phyloP scores from a whole-genome alignment of 805 yeast species.

The Yarrowia phangngaensis region DNA sequence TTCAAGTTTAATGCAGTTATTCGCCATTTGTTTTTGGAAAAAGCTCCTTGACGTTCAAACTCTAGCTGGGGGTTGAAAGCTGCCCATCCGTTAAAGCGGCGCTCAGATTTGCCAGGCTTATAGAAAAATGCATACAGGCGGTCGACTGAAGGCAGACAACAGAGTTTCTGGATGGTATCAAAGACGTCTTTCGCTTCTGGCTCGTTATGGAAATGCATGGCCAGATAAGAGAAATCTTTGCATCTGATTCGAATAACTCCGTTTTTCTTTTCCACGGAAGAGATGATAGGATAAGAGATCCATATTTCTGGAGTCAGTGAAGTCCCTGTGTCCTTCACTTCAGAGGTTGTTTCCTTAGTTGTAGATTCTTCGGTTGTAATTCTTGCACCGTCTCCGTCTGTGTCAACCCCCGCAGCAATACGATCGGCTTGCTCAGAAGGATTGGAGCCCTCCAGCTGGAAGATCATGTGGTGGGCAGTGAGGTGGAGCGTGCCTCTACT shows the following conservation, averaged over 20 bases:
- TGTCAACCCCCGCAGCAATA: constrained; percentile 29
- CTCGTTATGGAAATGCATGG: constrained; percentile 66
- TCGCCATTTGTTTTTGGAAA: constrained; percentile 59
- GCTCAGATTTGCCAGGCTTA: constrained; percentile 68
- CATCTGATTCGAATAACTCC: constrained; percentile 67
- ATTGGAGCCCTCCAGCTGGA: constrained; percentile 36
- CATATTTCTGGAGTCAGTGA: constrained; percentile 56
- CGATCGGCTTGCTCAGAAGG: constrained; percentile 14
- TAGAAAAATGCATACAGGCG: constrained; percentile 80
- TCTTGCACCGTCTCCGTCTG: constrained; percentile 29
- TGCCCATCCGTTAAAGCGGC: constrained; percentile 64
- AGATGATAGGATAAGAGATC: constrained; percentile 86
- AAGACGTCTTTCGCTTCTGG: constrained; percentile 63
- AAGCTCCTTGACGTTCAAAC: constrained; percentile 66
- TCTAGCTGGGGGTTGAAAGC: constrained; percentile 61
- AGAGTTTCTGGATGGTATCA: constrained; percentile 63
- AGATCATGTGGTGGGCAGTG: constrained; percentile 73
- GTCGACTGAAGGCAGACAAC: constrained; percentile 51
- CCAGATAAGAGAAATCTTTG: constrained; percentile 77
- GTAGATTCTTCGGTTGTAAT: too few species aligned
- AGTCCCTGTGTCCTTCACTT: constrained; percentile 37
- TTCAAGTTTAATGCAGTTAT: constrained; percentile 58
- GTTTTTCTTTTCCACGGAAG: constrained; percentile 38
- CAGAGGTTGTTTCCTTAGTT: neutral
- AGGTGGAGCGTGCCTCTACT: constrained; percentile 61